These are phyloP conservation scores for Microcera coccophila DNA, from an alignment of 2,329 filamentous ascomycete species.

Conservation along the genomic window DNA sequence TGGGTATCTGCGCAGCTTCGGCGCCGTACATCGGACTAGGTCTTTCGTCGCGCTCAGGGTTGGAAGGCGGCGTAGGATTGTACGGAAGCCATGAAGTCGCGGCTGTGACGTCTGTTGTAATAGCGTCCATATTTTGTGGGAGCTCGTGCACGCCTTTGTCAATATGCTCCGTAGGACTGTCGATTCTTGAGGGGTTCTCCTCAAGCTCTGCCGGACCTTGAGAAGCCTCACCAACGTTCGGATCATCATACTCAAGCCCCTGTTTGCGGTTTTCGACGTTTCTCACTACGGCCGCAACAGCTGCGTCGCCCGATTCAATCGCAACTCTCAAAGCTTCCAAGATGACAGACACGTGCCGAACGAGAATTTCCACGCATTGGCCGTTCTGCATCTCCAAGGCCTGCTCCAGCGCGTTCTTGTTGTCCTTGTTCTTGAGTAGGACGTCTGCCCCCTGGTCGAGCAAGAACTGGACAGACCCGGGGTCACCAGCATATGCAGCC, in stretches of 20 bases:
- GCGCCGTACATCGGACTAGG: no score
- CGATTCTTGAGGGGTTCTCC: no score
- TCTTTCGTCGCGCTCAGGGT: no score
- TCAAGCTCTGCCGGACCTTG: no score
- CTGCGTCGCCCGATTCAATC: constrained; percentile 28
- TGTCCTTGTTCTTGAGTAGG: neutral
- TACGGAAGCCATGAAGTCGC: no score
- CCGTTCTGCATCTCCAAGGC: constrained; percentile 22
- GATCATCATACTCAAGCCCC: constrained; percentile 29
- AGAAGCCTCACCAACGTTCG: no score
- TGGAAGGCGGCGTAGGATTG: no score
- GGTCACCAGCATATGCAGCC: constrained; percentile 32
- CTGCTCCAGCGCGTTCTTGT: neutral
- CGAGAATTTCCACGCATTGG: constrained; percentile 27
- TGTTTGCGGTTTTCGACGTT: constrained; percentile 26
- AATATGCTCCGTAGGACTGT: no score
- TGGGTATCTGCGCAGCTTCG: no score
- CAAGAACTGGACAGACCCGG: constrained; percentile 32
- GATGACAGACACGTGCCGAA: constrained; percentile 29
- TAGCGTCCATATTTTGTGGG: no score
- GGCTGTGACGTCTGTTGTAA: no score
- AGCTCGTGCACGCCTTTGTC: no score
- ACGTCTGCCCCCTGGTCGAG: constrained; percentile 31
- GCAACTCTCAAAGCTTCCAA: constrained; percentile 29
- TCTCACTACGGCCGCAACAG: constrained; percentile 26